A percentile compares a stretch with the other conserved stretches of the same genome.
These are phyloP conservation scores for Rhodotorula paludigena DNA, from an alignment of 768 basidiomycete species.

Conservation along the genomic window DNA sequence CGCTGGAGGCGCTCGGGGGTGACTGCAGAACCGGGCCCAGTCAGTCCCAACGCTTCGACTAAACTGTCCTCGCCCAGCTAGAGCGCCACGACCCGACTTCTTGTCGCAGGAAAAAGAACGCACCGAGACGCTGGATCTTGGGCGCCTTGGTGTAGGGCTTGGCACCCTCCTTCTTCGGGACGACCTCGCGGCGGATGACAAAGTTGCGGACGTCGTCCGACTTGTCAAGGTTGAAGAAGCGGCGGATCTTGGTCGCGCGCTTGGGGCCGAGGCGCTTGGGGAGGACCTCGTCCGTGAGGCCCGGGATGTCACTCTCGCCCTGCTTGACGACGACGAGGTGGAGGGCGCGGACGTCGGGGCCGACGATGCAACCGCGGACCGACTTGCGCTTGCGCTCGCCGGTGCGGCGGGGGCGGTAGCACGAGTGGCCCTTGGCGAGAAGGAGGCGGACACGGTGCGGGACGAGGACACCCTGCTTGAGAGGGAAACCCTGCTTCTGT, in stretches of 20 bases:
- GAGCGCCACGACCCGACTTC: too few relatives aligned
- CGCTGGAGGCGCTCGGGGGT: conserved; percentile 93
- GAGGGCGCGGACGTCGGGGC: conserved; percentile 90
- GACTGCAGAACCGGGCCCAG: too few relatives aligned
- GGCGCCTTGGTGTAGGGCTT: conserved; percentile 89
- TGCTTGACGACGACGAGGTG: conserved; percentile 90
- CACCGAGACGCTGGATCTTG: conserved; percentile 19
- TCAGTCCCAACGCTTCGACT: too few relatives aligned
- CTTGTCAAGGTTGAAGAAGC: conserved; percentile 95
- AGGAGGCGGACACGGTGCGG: conserved; percentile 89
- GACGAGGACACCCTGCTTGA: conserved; percentile 98
- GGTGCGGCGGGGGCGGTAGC: conserved; percentile 83
- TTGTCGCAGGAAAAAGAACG: background rate
- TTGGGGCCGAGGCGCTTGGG: conserved; percentile 96
- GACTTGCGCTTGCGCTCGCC: conserved; percentile 99
- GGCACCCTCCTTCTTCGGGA: conserved; percentile 65
- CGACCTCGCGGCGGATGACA: conserved; percentile 87
- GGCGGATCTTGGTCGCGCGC: conserved; percentile 84
- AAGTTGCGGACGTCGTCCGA: conserved; percentile 98
- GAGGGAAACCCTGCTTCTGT: conserved; percentile 87
- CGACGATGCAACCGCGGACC: conserved; percentile 96
- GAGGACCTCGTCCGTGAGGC: conserved; percentile 82
- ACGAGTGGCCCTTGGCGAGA: conserved; percentile 92
- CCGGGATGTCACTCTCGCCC: conserved; percentile 82
- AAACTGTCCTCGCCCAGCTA: too few relatives aligned